Evolutionary conservation across 2,329 filamentous ascomycete species (phyloP).

Genomic region (Fusarium sp.): DNA sequence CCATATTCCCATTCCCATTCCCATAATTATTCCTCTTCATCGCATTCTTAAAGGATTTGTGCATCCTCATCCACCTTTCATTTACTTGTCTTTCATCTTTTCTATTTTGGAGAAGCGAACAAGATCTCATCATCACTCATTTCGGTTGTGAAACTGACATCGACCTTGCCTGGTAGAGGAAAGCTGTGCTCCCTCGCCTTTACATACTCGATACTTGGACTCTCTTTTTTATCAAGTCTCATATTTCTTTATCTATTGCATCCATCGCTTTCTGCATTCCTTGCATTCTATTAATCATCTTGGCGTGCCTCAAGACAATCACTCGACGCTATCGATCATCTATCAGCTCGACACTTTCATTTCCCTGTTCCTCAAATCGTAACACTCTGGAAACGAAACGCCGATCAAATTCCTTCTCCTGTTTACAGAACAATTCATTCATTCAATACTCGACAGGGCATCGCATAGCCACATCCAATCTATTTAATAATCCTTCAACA

Average conservation of each 20-base stretch:
- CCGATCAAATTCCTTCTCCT: constrained; percentile 27
- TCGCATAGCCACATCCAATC: not conserved
- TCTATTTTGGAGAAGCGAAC: constrained; percentile 26
- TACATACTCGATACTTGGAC: constrained; percentile 10
- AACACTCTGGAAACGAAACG: constrained; percentile 1
- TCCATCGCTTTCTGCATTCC: not conserved
- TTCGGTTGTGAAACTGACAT: constrained; percentile 39
- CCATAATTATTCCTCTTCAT: constrained; percentile 1
- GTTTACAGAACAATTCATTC: not conserved
- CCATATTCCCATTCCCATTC: constrained; percentile 18
- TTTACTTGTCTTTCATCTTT: constrained; percentile 13
- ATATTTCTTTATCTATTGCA: not conserved
- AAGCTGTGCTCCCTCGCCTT: constrained; percentile 44
- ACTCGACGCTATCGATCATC: constrained; percentile 6
- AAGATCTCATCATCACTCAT: constrained; percentile 32
- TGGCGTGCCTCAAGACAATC: constrained; percentile 1
- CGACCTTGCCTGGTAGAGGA: constrained; percentile 16
- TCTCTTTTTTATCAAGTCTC: constrained; percentile 18
- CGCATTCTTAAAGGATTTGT: constrained; percentile 11
- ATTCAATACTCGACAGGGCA: not conserved
- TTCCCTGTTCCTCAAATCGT: constrained; percentile 5
- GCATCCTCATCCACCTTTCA: constrained; percentile 24
- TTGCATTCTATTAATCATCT: constrained; percentile 2
- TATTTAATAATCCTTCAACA: constrained; percentile 7
- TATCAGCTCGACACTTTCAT: constrained; percentile 19